phyloP scores from a whole-genome alignment of 2,329 filamentous ascomycete species.

The Penicillium sclerotiorum region DNA sequence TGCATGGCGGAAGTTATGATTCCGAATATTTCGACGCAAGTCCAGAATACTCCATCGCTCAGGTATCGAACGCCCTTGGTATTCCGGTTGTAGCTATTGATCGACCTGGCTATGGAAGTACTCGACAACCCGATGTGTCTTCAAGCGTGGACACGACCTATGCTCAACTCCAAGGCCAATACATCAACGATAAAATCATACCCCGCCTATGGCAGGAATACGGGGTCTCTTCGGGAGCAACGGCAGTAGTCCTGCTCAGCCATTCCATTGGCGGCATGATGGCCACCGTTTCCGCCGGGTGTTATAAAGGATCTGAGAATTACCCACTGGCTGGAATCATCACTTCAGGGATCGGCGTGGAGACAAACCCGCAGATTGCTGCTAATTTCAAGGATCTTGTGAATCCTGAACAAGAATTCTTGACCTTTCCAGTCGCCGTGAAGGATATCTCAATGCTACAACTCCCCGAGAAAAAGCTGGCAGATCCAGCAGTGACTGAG shows the following conservation, averaged over 20 bases:
- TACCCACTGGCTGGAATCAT: conserved; percentile 14
- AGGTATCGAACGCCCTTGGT: not conserved
- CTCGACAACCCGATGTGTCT: not conserved
- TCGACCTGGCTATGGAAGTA: conserved; percentile 12
- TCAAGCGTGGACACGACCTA: not conserved
- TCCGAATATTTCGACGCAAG: conserved; percentile 12
- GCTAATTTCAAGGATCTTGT: not conserved
- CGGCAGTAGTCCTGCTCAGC: conserved; percentile 8
- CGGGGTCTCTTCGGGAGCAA: conserved; percentile 1
- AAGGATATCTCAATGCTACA: conserved; percentile 12
- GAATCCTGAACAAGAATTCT: not conserved
- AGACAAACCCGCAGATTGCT: not conserved
- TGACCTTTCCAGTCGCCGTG: conserved; percentile 1
- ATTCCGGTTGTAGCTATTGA: conserved; percentile 10
- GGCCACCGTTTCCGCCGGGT: conserved; percentile 8
- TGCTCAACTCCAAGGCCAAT: conserved; percentile 10
- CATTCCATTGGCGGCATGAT: conserved; percentile 18
- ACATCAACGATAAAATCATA: conserved; percentile 4
- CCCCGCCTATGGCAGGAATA: conserved; percentile 13
- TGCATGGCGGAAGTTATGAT: conserved; percentile 15
- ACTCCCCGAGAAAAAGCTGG: not conserved
- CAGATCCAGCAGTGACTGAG: not conserved
- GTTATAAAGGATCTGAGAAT: not conserved
- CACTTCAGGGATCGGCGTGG: conserved; percentile 13
- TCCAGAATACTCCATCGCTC: conserved; percentile 4